Evolutionary conservation across 257 asterid genomes (phyloP).

Genomic region (Przewalskia tangutica): DNA sequence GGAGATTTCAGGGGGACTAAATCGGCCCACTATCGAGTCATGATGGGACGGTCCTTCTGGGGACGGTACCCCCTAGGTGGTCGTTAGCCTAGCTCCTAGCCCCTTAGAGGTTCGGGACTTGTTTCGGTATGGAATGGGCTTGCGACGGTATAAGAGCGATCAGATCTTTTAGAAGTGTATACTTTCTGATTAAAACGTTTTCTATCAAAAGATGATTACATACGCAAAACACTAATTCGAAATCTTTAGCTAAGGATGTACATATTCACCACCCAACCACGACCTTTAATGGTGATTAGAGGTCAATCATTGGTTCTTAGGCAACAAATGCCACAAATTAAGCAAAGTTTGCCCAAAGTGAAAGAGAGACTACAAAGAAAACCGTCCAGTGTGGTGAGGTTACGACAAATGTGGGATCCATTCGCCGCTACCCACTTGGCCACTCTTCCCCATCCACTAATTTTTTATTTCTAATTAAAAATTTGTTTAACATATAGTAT

Average conservation of each 20-base stretch:
- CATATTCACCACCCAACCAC: neutral
- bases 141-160: neutral
- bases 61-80: too few species aligned
- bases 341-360: neutral
- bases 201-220: too few species aligned
- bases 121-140: too few species aligned
- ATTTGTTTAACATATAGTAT: neutral
- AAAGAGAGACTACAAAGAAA: neutral
- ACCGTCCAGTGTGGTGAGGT: slow-evolving; percentile 8
- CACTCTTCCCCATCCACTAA: slow-evolving; percentile 3
- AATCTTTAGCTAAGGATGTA: neutral
- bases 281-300: neutral
- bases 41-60: too few species aligned
- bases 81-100: too few species aligned
- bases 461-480: neutral
- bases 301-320: neutral
- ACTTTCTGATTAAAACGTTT: too few species aligned
- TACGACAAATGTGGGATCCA: slow-evolving; percentile 12
- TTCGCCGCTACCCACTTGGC: slow-evolving; percentile 2
- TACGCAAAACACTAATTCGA: neutral
- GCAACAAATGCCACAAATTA: neutral
- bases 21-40: neutral
- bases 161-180: neutral
- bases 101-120: too few species aligned
- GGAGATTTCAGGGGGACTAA: neutral